Base-by-base conservation (phyloP, 2,329 filamentous ascomycete species). In the Aspergillus quadricinctus region DNA sequence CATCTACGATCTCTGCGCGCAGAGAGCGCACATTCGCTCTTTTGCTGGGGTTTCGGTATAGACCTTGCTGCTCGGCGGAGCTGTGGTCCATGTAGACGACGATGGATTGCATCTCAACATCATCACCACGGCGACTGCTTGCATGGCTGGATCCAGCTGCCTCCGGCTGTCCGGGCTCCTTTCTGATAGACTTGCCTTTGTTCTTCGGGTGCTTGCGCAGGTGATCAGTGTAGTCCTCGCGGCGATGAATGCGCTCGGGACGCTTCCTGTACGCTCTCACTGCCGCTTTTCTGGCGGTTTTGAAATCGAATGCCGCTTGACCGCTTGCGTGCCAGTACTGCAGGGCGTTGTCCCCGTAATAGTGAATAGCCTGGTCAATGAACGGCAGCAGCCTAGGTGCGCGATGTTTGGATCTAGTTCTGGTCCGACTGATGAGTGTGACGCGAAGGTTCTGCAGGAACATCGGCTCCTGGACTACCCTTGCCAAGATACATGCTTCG, bases 401-500 rank as follows among this genome's bases (percentile, higher is more conserved):
- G 2, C 53, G 57, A 10, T 63, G 58, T 0, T 63, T 61, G 49
- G 54, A 59, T 0, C 58, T 61, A 3, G 64, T 73, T 9, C 62
- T 57, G 3, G 66, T 73, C 21, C 70, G 71, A 51, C 70, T 69
- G 14, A 69, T 55, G 29, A 74, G 43, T 1, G 65, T 54, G 1
- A 63, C 53, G 1, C 71, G 66, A 10, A 77, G 58, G 46, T 72
- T 66, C 19, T 64, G 64, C 17, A 77, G 37, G 1, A 57, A 57
- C 1, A 59, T 43, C 3, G 65, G 62, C 49, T 72, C 57, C 0
- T 56, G 51, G 1, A 66, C 64, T 11, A 77, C 61, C 0, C 69
- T 64, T 6, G 68, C 62, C 9, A 77, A 45, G 50, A 76, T 74
- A 48, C 75, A 77, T 0, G 69, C 75, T 28, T 71, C 60, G 56